Base-by-base conservation (phyloP, 2,329 filamentous ascomycete genomes). In the Ilyonectria destructans region DNA sequence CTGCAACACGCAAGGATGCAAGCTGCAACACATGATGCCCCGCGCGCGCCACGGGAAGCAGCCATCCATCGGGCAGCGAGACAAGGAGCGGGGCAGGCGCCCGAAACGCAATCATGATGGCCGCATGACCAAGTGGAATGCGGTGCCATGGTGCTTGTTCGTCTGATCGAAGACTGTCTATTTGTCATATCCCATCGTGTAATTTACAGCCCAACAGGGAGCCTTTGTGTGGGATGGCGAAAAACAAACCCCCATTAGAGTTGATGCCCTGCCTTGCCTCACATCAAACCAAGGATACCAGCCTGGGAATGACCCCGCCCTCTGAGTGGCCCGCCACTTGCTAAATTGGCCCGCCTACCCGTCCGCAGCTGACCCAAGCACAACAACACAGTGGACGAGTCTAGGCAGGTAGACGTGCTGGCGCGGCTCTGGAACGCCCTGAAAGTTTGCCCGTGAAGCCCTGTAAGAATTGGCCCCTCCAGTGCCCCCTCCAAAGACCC, bases 1-100 rank as follows among this genome's bases (percentile, higher is more conserved):
- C 57, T 17, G 33, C 17, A 56, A 59, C 23, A 17, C 62, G 49
- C 62, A 68, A 65, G 63, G 59, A 64, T 68, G 67, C 66, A 69
- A 73, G 65, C 70, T 58, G 51, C 68, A 48, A 58, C 65, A 67
- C 64, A 70, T 65, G 58, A 69, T 62, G 51, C 67, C 58, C 62
- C 63, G 62, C 66, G 66, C 58, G 62, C 67, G 65, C 51, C 23
- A 56, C 26, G 48, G 52, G 23, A 66, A 60, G 43, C 29, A 48
- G 29, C 46, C 58, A 52, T 54, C 19, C 49, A 60, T 65, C 62
- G 57, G 62, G 62, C 62, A 65, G 56, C 62, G 62, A 65, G 52
- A 56, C 26, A 49, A 60, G 49, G 59, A 65, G 57, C 62, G 62
- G 62, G 29, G 43, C 52, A 21, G 33, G 29, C 48, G 59, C 62